Evolutionary conservation across 148 eudicot species (phyloP), one percentile per base, ranked within the genome.

Genomic region (Tetragonia tetragonoides): DNA sequence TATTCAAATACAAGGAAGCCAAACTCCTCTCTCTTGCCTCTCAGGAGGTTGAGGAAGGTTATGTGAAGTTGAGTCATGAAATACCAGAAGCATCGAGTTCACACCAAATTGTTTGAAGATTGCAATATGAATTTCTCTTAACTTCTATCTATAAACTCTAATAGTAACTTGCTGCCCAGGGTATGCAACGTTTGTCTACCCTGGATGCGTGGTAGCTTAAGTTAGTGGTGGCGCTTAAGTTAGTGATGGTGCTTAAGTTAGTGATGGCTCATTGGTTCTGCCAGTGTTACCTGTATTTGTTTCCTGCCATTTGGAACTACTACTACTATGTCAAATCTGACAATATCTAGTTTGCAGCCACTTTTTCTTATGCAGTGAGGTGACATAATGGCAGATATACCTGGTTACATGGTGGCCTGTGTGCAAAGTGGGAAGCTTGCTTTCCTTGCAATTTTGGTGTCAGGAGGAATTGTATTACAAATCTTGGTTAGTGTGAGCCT

Each of bases 381-480:
- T 79, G 66, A 83, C 42, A n/a, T 28, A 63, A 93, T 93, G 95
- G 88, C 88, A 68, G 93, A 90, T 73, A 65, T 91, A 85, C 93
- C 95, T 28, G 86, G 85, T 81, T 68, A 87, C 78, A 60, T 91
- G 77, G 79, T 79, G 74, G 83, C 91, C 62, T 93, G 98, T 80
- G 77, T 93, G 73, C 89, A 91, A n/a, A 78, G 88, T 47, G 96
- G 96, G 81, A 93, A 88, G 82, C 94, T 93, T 46, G 94, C 93
- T 64, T 83, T 74, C 75, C 80, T 93, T 79, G 98, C 98, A 64
- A 86, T 93, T 80, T 83, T 91, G 82, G 96, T 87, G 42, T 85
- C 93, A 7, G 86, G 85, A 42, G 96, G 96, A 59, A 87, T 93
- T 66, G 92, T 90, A 4, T 64, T 93, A 86, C 98, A 93, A 85